Conservation (phyloP, 2,329 filamentous ascomycete genomes). For the Leptographium lundbergii region DNA sequence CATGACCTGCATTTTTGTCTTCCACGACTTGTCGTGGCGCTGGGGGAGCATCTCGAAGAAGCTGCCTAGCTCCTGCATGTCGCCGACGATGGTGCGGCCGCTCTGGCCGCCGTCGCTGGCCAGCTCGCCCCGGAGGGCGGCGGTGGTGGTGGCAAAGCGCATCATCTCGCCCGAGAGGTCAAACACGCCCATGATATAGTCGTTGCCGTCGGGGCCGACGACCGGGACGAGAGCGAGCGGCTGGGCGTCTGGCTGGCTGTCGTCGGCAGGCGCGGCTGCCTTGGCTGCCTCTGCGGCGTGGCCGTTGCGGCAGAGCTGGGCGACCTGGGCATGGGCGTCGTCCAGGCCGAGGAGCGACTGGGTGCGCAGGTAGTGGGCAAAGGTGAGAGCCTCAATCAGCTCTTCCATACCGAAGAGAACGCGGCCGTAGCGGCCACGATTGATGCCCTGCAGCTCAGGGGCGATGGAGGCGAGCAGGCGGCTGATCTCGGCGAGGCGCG, state of each 20-base stretch:
- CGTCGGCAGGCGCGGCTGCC: background rate
- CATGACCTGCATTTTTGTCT: constrained; percentile 79
- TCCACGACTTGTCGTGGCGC: constrained; percentile 42
- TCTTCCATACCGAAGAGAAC: constrained; percentile 85
- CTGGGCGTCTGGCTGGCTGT: background rate
- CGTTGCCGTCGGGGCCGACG: constrained; percentile 60
- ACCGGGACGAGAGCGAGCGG: constrained; percentile 1
- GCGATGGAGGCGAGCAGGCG: constrained; percentile 55
- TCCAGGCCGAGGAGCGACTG: constrained; percentile 61
- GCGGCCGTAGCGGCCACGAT: constrained; percentile 68
- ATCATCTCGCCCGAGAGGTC: constrained; percentile 95
- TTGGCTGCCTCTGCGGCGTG: constrained; percentile 8
- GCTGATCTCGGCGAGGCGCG: constrained; percentile 58
- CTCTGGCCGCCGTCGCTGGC: constrained; percentile 21
- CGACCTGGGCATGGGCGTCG: constrained; percentile 40
- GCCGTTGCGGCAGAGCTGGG: constrained; percentile 21
- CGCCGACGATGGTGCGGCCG: constrained; percentile 54
- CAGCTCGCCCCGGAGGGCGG: constrained; percentile 57
- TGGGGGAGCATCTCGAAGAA: constrained; percentile 63
- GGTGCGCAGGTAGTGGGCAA: constrained; percentile 72
- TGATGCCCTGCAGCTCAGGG: constrained; percentile 63
- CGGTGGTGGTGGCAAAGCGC: constrained; percentile 83
- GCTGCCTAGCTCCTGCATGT: constrained; percentile 67
- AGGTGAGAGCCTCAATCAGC: constrained; percentile 82
- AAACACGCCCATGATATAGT: constrained; percentile 84